Evolutionary conservation across 2,329 filamentous ascomycete species (phyloP), one percentile per base, ranked within the genome.

Genomic region (Trichoderma breve): DNA sequence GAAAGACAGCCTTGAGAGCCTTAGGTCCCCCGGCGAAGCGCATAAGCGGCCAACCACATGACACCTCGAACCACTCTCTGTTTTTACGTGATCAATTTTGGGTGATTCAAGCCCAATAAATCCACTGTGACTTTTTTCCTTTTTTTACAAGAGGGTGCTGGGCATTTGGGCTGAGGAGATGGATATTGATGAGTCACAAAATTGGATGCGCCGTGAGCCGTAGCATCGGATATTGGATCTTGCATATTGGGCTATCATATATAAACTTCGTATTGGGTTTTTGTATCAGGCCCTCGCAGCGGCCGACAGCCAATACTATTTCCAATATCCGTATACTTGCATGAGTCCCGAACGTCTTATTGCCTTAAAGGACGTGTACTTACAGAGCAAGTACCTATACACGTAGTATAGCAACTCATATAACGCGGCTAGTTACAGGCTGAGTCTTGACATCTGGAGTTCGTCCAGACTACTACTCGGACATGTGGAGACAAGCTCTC

Each of bases 41-140:
- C 66, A 70, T 70, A 34, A 70, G 57, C 30, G 57, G 51, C 39
- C 39, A 61, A 70, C 57, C 57, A 70, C 66, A 62, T 62, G 66
- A 70, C 66, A 30, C 55, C 26, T 30, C 24, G 64, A 39, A 39
- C 30, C 64, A 57, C 32, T 21, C 6, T 9, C 32, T 28, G 18
- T 6, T 30, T 30, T 30, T 26, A 30, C 43, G 28, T 65, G 12
- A n/a, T 30, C 51, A 6, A 11, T n/a, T 57, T 14, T 4, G 9
- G 12, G 4, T 21, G 58, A 62, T 62, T n/a, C 32, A 15, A 30
- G 36, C 18, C 61, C 36, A 47, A 63, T 47, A 39, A 43, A 63
- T 9, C 21, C n/a, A 39, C 32, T 5, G 21, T 39, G 64, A 4
- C 7, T 24, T 3, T 51, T 21, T 18, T 62, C 3, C 6, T 11